Evolutionary conservation across 352 stramenopile species (phyloP), one percentile per base, ranked within the genome.

Genomic region (Pythium grandisporangium): DNA sequence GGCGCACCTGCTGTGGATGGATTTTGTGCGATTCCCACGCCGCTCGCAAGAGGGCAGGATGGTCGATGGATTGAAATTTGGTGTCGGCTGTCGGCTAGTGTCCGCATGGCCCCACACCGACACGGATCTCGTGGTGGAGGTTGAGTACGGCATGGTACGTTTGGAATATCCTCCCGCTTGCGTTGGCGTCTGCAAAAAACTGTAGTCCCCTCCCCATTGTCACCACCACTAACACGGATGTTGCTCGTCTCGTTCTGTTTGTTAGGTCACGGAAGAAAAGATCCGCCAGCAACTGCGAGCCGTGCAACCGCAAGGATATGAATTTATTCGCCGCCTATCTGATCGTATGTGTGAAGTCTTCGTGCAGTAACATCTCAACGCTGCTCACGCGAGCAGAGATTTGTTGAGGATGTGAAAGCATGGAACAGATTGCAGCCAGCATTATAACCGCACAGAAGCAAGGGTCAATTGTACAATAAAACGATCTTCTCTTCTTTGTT

Each of bases 1-100:
- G 5, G 37, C 58, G 25, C 51, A 78, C 10, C 57, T 59, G 22
- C 50, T 89, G 2, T 84, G 68, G 66, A 51, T 82, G 26, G 66
- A 84, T 36, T 86, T 89, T 36, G 41, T 81, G 22, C 73, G 75
- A 37, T 85, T 84, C 27, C 66, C 72, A 57, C 57, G 8, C 34
- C 19, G 36, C 30, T 35, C 41, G 6, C 35, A 44, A 30, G 58
- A 53, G 20, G 45, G 37, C 11, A 13, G 17, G 3, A 29, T 33
- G 19, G 19, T 54, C 10, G 45, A 55, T 22, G 51, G 56, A 22
- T 27, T 53, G 34, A 63, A 71, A 29, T 85, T 88, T 42, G 53
- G 58, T 27, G 58, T 88, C 4, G 75, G 75, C 0, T 75, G 81
- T 32, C 61, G 49, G n/a, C 49, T 84, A 7, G 42, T 64, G 17